Conservation (phyloP, 2,329 filamentous ascomycete genomes). For the Colletotrichum destructivum region DNA sequence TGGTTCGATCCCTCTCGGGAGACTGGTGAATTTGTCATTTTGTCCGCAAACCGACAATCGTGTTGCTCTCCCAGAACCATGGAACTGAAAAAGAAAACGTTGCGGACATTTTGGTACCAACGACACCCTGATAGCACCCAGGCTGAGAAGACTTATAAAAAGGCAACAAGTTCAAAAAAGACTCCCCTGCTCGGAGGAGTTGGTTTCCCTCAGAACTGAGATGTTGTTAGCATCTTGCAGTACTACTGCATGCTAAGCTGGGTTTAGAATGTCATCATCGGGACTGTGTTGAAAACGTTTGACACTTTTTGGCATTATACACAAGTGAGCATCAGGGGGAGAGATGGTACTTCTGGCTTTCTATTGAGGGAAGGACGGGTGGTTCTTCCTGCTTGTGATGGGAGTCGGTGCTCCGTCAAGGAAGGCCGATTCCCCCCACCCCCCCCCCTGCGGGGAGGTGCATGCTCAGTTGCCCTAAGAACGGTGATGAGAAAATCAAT, state of each 20-base stretch:
- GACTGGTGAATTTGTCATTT: neutral
- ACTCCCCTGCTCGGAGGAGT: slow-evolving; percentile 5
- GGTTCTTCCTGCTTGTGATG: no score
- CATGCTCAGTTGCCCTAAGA: no score
- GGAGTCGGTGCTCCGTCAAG: no score
- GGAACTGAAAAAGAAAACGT: neutral
- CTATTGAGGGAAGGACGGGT: no score
- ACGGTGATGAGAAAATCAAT: no score
- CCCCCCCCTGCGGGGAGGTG: no score
- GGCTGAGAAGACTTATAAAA: neutral
- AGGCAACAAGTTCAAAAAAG: neutral
- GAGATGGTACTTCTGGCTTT: no score
- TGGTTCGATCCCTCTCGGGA: neutral
- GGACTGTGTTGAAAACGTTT: slow-evolving; percentile 12
- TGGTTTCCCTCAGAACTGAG: neutral
- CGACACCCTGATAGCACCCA: neutral
- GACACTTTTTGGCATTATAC: neutral
- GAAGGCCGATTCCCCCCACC: no score
- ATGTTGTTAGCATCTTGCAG: slow-evolving; percentile 2
- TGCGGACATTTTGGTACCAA: neutral
- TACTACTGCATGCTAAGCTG: neutral
- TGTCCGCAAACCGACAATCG: neutral
- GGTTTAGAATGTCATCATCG: neutral
- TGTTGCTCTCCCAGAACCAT: neutral
- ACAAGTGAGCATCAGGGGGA: no score